Percentiles rank a stretch among this genome's conserved stretches.
Conservation (phyloP, 1,284 basidiomycete genomes). For the Malassezia sympodialis region DNA sequence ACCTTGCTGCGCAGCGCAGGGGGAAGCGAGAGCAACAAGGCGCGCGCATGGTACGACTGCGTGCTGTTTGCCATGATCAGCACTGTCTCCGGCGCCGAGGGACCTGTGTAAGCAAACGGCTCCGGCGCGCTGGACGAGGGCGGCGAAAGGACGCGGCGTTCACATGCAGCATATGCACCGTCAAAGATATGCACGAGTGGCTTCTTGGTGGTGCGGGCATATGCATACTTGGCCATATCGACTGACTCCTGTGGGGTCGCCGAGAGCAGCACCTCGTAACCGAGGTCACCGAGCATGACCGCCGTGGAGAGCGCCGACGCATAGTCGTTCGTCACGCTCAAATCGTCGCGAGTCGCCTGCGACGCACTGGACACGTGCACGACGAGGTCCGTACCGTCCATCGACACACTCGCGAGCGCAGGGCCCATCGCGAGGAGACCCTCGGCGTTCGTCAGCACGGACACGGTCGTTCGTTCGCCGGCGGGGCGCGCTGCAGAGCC, state of each 20-base stretch:
- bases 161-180: conserved; percentile 38
- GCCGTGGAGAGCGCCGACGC: conserved; percentile 40
- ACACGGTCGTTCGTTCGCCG: conserved; percentile 26
- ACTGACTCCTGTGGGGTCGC: conserved; percentile 38
- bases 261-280: conserved; percentile 40
- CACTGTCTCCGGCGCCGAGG: conserved; percentile 31
- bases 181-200: conserved; percentile 46
- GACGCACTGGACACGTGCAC: conserved; percentile 43
- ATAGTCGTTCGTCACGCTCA: conserved; percentile 42
- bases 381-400: conserved; percentile 28
- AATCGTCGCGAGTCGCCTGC: conserved; percentile 26
- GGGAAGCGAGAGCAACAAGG: conserved; percentile 31
- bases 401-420: conserved; percentile 28
- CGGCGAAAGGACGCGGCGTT: conserved; percentile 32
- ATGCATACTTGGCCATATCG: conserved; percentile 39
- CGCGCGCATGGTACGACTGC: conserved; percentile 32
- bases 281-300: conserved; percentile 26
- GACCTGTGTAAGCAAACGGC: conserved; percentile 42
- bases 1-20: conserved; percentile 27
- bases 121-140: conserved; percentile 59
- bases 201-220: conserved; percentile 23
- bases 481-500: conserved; percentile 23
- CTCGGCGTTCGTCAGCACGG: conserved; percentile 41
- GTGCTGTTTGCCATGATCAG: conserved; percentile 43
- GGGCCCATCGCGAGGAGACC: conserved; percentile 44